Conservation (phyloP, 345 rosid genomes). For the Corchorus olitorius region DNA sequence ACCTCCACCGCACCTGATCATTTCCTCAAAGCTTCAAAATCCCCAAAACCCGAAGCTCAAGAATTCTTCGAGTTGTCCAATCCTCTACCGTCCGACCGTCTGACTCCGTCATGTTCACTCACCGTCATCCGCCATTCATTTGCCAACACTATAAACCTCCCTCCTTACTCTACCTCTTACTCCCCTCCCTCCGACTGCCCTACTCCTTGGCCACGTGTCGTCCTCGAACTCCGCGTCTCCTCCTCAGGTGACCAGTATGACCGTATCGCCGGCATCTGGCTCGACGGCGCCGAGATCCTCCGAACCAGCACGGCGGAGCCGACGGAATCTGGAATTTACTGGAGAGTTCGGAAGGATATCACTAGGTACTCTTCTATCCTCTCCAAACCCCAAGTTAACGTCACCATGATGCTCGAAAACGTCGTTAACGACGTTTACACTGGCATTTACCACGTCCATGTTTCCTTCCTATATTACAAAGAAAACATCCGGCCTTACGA, state of each 20-base stretch:
- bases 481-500: background rate
- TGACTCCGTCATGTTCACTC: conserved; percentile 59
- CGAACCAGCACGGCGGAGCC: conserved; percentile 96
- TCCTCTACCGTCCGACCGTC: conserved; percentile 57
- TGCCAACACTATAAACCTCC: conserved; percentile 65
- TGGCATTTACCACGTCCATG: conserved; percentile 70
- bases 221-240: conserved; percentile 53
- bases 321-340: conserved; percentile 58
- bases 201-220: conserved; percentile 65
- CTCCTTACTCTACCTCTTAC: conserved; percentile 71
- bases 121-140: conserved; percentile 70
- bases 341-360: conserved; percentile 80
- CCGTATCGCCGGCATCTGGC: conserved; percentile 80
- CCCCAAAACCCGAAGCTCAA: conserved; percentile 26
- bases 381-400: conserved; percentile 33
- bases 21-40: conserved; percentile 31
- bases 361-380: conserved; percentile 72
- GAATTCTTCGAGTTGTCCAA: conserved; percentile 55
- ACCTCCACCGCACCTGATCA: conserved; percentile 35
- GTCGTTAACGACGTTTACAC: conserved; percentile 67
- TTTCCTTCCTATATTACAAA: conserved; percentile 58
- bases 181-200: conserved; percentile 57
- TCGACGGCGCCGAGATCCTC: conserved; percentile 81
- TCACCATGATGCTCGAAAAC: conserved; percentile 92
- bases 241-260: conserved; percentile 76